phyloP scores from a whole-genome alignment of 2,329 filamentous ascomycete genomes.

The Sporothrix variecibatus region DNA sequence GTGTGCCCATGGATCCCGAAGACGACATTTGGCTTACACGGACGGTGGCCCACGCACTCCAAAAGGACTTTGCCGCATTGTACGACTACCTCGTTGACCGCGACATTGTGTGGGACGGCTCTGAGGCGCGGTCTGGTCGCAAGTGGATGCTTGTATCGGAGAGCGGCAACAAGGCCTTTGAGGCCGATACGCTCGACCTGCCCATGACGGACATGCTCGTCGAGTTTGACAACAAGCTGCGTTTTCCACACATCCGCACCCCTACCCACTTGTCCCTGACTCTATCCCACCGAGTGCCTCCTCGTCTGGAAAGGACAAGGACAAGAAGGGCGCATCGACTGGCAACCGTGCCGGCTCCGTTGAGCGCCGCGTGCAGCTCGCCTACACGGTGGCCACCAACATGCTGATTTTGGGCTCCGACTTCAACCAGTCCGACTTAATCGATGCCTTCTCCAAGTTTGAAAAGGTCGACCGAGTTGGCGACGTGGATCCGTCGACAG shows the following conservation, averaged over 20 bases:
- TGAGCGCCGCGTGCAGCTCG: slow-evolving; percentile 56
- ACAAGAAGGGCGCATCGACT: slow-evolving; percentile 32
- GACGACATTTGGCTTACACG: slow-evolving; percentile 63
- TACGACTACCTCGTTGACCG: slow-evolving; percentile 72
- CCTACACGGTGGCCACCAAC: slow-evolving; percentile 62
- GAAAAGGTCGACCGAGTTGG: slow-evolving; percentile 56
- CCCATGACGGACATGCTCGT: slow-evolving; percentile 67
- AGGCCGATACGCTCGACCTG: slow-evolving; percentile 55
- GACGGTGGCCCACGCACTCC: slow-evolving; percentile 57
- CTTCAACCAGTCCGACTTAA: slow-evolving; percentile 54
- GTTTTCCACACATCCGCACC: slow-evolving; percentile 67
- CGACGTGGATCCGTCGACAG: slow-evolving; percentile 55
- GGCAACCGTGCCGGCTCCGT: slow-evolving; percentile 36
- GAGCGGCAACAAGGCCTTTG: slow-evolving; percentile 48
- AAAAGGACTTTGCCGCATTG: slow-evolving; percentile 66
- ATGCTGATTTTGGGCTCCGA: slow-evolving; percentile 57
- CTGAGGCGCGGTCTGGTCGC: slow-evolving; percentile 60
- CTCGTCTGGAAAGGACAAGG: slow-evolving; percentile 28
- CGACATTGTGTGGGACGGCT: slow-evolving; percentile 65
- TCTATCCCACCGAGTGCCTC: slow-evolving; percentile 42
- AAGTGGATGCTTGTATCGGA: slow-evolving; percentile 65
- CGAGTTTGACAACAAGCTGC: slow-evolving; percentile 63
- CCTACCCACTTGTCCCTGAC: slow-evolving; percentile 65
- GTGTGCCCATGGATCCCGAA: slow-evolving; percentile 36
- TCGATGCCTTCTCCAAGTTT: slow-evolving; percentile 58